These are phyloP conservation scores for Lentinula sp. DNA, from an alignment of 768 basidiomycete species.

Conservation along the genomic window DNA sequence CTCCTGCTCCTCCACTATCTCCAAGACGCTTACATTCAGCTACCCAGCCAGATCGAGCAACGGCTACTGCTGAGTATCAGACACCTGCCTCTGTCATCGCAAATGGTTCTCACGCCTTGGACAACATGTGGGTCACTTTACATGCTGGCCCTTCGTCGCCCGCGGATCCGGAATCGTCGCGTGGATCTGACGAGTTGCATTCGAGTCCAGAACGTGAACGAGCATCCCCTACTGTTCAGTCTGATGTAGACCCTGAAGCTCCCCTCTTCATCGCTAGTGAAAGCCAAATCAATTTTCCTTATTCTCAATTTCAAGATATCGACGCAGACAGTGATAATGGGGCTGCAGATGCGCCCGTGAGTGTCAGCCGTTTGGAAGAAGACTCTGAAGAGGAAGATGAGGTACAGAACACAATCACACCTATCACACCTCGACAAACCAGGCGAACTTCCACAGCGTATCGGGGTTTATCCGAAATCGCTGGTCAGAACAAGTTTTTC, in stretches of 20 bases:
- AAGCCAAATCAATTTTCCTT: constrained; percentile 49
- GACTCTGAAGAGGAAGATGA: constrained; percentile 39
- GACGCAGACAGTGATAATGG: not conserved
- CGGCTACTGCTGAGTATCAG: not conserved
- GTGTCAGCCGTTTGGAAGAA: constrained; percentile 12
- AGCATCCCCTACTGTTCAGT: not conserved
- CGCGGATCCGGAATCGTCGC: not conserved
- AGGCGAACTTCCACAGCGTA: constrained; percentile 17
- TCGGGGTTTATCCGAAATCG: constrained; percentile 50
- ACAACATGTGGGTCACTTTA: not conserved
- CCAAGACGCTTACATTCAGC: not conserved
- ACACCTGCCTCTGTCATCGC: not conserved
- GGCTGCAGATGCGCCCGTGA: not conserved
- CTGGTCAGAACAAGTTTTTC: constrained; percentile 30
- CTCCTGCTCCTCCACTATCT: not conserved
- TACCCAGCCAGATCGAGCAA: not conserved
- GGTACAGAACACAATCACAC: constrained; percentile 20
- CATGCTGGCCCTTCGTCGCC: not conserved
- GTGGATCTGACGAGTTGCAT: not conserved
- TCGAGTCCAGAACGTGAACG: not conserved
- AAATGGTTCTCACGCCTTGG: not conserved
- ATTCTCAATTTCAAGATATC: constrained; percentile 38
- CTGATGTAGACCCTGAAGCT: not conserved
- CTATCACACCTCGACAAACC: constrained; percentile 7
- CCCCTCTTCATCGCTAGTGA: constrained; percentile 48